A percentile compares a stretch with the other conserved stretches of the same genome.
These are phyloP conservation scores for Myxozyma sirexii DNA, from an alignment of 805 yeast species.

Conservation along the genomic window DNA sequence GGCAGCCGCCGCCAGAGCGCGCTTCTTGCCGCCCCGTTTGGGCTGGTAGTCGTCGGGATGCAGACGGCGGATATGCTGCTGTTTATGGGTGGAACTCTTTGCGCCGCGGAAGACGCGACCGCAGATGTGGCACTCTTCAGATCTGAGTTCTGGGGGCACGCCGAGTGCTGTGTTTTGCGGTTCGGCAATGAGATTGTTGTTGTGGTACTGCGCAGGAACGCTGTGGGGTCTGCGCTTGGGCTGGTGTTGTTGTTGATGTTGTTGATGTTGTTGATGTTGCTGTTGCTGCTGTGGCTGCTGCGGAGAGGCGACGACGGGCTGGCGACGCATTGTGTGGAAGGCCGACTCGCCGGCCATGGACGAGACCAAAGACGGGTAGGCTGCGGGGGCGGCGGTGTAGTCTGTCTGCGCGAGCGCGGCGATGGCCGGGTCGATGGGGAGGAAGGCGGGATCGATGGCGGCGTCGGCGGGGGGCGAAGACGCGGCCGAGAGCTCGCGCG, in stretches of 20 bases:
- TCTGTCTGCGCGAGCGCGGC: slow-evolving; percentile 5
- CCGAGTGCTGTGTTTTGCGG: slow-evolving; percentile 17
- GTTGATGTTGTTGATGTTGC: slow-evolving; percentile 9
- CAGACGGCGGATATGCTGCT: slow-evolving; percentile 52
- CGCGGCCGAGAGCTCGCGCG: background rate
- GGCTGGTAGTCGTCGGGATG: slow-evolving; percentile 52
- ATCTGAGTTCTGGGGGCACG: slow-evolving; percentile 33
- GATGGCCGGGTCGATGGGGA: slow-evolving; percentile 30
- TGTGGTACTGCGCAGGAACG: slow-evolving; percentile 1
- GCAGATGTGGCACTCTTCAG: slow-evolving; percentile 49
- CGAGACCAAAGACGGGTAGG: slow-evolving; percentile 1
- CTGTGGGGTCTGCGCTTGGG: background rate
- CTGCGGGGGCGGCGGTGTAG: background rate
- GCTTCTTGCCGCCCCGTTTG: slow-evolving; percentile 51
- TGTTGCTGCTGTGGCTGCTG: slow-evolving; percentile 5
- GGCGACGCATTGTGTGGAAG: slow-evolving; percentile 8
- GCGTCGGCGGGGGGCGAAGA: slow-evolving; percentile 7
- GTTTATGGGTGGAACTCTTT: slow-evolving; percentile 51
- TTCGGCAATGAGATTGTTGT: slow-evolving; percentile 5
- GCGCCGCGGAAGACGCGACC: slow-evolving; percentile 52
- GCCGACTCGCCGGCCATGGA: slow-evolving; percentile 9
- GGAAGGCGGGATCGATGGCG: slow-evolving; percentile 29
- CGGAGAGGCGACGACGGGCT: background rate
- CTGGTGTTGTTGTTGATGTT: slow-evolving; percentile 19
- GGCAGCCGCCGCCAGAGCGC: slow-evolving; percentile 31